Evolutionary conservation across 2,329 filamentous ascomycete genomes (phyloP), one percentile per base, ranked within the genome.

Genomic region (Zalaria obscura): DNA sequence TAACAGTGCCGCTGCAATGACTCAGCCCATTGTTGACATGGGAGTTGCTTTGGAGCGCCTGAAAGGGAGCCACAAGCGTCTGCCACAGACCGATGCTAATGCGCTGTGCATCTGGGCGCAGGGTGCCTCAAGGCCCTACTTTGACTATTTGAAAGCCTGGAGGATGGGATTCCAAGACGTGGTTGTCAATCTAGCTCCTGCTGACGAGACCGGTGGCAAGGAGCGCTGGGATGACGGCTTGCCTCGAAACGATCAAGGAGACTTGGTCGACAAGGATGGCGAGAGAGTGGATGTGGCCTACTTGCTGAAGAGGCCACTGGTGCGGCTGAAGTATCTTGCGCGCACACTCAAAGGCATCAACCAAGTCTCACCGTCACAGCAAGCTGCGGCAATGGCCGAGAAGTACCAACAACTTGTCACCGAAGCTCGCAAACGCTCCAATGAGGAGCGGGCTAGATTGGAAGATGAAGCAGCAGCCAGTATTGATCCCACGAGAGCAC

Each of bases 241-340:
- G 57, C 66, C 70, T 29, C 65, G 71, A 47, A 75, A 79, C 53
- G 66, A 73, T 36, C 67, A 76, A 45, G 74, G 75, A 7, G 75
- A 79, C 51, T 64, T 78, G 10, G 63, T 77, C 39, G 77, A 87
- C 49, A 75, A 76, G 29, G 73, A 89, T 47, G 91, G 89, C 8
- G 86, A 95, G 58, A 78, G 86, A 40, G 87, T 95, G 5, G 91
- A 96, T 57, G 91, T 98, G 38, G 88, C 88, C 5, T 93, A 91
- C 60, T 70, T 98, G 36, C 69, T 98, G 40, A 95, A 93, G 63
- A 72, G 89, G 41, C 91, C 91, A 1, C 64, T 98, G 35, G 78
- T 94, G 25, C 76, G 91, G 37, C 68, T 95, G 46, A 95, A 94
- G 59, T 84, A 88, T 60, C 75, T 98, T 46, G 70, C 80, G 35